phyloP scores from a whole-genome alignment of 305 asterid genomes.

The Euphrasia arctica region DNA sequence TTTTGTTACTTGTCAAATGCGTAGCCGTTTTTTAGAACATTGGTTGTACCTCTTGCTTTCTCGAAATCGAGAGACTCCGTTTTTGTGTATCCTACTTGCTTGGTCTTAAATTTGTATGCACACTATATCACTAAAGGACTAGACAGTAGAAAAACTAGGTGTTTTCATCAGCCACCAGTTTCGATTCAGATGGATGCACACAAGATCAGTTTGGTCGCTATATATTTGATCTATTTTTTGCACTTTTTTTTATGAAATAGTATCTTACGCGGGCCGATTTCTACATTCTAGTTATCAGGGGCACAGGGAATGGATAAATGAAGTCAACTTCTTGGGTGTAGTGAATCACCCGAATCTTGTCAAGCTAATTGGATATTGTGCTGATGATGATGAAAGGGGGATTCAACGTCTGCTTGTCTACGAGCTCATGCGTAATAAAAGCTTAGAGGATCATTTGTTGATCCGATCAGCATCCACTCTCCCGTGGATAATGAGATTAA shows the following conservation, averaged over 20 bases:
- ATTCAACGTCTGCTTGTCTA: constrained; percentile 88
- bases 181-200: neutral
- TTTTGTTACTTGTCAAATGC: no score
- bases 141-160: neutral
- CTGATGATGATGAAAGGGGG: constrained; percentile 93
- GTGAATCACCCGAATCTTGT: constrained; percentile 87
- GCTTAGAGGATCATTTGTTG: constrained; percentile 86
- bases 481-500: constrained; percentile 67
- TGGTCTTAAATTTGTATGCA: constrained; percentile 7
- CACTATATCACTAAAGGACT: neutral
- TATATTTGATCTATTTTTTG: constrained; percentile 7
- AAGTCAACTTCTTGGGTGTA: constrained; percentile 77
- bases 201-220: no score
- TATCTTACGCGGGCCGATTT: constrained; percentile 38
- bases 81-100: neutral
- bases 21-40: no score
- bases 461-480: constrained; percentile 53
- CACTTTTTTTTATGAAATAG: constrained; percentile 1
- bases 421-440: constrained; percentile 80
- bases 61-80: no score
- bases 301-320: constrained; percentile 97
- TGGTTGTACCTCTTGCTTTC: no score
- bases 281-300: constrained; percentile 91
- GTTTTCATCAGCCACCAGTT: constrained; percentile 17
- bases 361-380: constrained; percentile 84